A percentile compares a stretch with the other conserved stretches of the same genome.
Evolutionary conservation across 441 rosid genomes (phyloP).

Genomic region (Jatropha multifida): DNA sequence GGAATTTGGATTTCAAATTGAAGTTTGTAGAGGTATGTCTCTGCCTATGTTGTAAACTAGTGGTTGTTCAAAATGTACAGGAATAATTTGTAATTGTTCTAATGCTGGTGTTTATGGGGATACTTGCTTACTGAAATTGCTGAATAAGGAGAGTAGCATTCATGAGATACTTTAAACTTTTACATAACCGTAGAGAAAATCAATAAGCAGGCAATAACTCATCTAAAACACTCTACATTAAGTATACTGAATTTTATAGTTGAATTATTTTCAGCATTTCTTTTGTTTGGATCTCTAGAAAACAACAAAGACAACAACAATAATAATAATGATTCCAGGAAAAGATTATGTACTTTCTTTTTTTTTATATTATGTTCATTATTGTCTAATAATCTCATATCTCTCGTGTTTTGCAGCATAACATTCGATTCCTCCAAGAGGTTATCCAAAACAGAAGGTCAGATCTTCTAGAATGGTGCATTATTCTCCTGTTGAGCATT

Average conservation of each 20-base stretch:
- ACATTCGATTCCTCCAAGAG: slow-evolving; percentile 92
- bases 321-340: background rate
- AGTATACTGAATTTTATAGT: background rate
- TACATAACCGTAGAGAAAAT: background rate
- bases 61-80: background rate
- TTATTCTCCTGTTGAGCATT: slow-evolving; percentile 67
- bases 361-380: background rate
- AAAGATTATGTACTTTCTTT: background rate
- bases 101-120: background rate
- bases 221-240: background rate
- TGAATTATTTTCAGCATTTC: background rate
- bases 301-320: background rate
- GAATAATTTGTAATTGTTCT: too few relatives aligned
- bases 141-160: too few relatives aligned
- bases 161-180: background rate
- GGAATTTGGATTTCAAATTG: slow-evolving; percentile 80
- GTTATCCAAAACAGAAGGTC: slow-evolving; percentile 83
- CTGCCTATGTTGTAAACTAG: slow-evolving; percentile 2
- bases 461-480: slow-evolving; percentile 90
- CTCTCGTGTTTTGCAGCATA: slow-evolving; percentile 57
- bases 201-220: background rate
- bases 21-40: slow-evolving; percentile 84
- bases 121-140: background rate
- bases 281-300: background rate
- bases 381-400: background rate